Base-by-base conservation (phyloP, 345 rosid genomes). In the Passiflora organensis region DNA sequence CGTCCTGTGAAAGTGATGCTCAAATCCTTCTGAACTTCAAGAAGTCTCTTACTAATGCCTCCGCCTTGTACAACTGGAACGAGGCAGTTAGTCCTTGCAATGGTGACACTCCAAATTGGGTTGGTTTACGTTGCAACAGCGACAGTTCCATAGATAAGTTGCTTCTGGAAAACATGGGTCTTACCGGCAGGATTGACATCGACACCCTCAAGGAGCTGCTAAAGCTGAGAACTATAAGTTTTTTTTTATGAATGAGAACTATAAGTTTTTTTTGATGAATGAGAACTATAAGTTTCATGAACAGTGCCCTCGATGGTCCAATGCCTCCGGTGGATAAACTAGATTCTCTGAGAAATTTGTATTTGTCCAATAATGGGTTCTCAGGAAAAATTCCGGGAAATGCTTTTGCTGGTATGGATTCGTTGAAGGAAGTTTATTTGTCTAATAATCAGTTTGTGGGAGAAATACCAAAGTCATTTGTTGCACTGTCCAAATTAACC, bases 381-480 rank as follows among this genome's bases (percentile, higher is more conserved):
- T 46, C 78, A 0, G 98, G 95, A 0, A 66, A 64, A 19, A 72
- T 91, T 15, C 64, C 62, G 0, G 71, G 51, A 0, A 61, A 71
- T 48, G 76, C 72, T 0, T 91, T 91, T 45, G 43, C 22, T 0
- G 76, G 79, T 2, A 82, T 91, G 98, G 56, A 25, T 17, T 18
- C 59, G 1, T 25, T 91, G 73, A 73, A 51, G 64, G 78, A 68
- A 55, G 60, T 91, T 23, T 72, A 75, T 49, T 51, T 87, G 55
- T 95, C 66, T 11, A 36, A 77, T 36, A 91, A 91, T 47, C 50
- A 9, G 38, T 80, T 91, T 62, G 57, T 62, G 0, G 95, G 89
- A 6, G 44, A 56, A 36, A 66, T 91, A 24, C 97, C 96, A 0
- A n/a, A 41, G 18, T 85, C 97, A 1, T 56, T 87, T 0, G 65